A percentile compares a stretch with the other conserved stretches of the same genome.
Conservation (phyloP, 306 rosid genomes). For the Pterocarpus macrocarpus region DNA sequence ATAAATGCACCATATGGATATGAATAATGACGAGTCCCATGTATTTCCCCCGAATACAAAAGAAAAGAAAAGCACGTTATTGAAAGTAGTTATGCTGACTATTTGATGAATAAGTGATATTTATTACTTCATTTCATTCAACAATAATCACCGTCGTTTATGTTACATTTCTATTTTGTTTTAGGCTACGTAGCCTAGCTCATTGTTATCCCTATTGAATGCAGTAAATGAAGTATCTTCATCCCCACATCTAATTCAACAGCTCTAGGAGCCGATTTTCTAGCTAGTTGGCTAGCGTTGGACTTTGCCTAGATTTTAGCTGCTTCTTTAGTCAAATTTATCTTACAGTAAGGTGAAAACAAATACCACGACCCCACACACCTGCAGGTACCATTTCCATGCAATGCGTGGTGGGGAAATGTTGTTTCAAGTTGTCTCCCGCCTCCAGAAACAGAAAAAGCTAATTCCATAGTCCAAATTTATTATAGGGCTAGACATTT, state of each 20-base stretch:
- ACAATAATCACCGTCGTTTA: no score
- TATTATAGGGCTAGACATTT: slow-evolving; percentile 17
- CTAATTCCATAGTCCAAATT: slow-evolving; percentile 28
- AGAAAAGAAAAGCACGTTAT: neutral
- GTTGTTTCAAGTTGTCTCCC: slow-evolving; percentile 40
- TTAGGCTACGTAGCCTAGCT: neutral
- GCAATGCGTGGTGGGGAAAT: slow-evolving; percentile 52
- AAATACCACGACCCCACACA: slow-evolving; percentile 36
- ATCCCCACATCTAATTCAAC: neutral
- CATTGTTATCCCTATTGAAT: neutral
- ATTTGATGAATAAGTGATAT: no score
- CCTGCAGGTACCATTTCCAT: slow-evolving; percentile 48
- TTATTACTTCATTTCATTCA: no score
- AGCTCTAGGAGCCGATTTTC: neutral
- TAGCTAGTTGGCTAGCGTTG: neutral
- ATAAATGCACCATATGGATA: neutral
- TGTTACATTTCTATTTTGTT: no score
- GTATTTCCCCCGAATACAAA: neutral
- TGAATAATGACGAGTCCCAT: neutral
- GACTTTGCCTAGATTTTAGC: neutral
- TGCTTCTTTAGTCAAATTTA: slow-evolving; percentile 4
- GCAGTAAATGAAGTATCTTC: neutral
- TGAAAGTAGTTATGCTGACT: no score
- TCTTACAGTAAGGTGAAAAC: slow-evolving; percentile 35
- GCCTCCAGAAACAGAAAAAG: neutral